These are phyloP conservation scores for Wallacemonas sp. DNA, from an alignment of 208 protist genomes.

Conservation along the genomic window DNA sequence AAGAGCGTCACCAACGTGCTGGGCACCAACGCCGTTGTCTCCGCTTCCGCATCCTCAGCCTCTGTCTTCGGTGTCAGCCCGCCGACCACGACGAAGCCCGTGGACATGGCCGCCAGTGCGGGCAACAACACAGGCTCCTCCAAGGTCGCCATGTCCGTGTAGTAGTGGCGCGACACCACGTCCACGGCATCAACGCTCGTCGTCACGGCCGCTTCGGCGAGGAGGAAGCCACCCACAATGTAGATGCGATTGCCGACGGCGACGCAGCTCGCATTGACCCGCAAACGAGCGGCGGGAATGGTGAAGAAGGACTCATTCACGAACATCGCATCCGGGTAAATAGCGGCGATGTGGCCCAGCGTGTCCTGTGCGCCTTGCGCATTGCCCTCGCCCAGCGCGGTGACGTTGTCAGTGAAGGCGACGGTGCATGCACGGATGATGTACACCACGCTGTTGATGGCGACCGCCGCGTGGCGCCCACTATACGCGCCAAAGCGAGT, in stretches of 20 bases:
- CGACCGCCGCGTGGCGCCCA: slow-evolving; percentile 4
- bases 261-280: slow-evolving; percentile 41
- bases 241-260: slow-evolving; percentile 22
- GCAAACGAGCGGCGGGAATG: slow-evolving; percentile 14
- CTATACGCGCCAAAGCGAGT: not conserved
- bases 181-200: slow-evolving; percentile 41
- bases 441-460: slow-evolving; percentile 11
- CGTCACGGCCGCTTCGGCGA: slow-evolving; percentile 21
- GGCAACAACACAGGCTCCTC: slow-evolving; percentile 29
- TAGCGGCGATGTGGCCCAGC: not conserved
- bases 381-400: not conserved
- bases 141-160: slow-evolving; percentile 19
- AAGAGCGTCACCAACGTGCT: slow-evolving; percentile 11
- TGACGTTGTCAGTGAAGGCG: not conserved
- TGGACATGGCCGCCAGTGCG: slow-evolving; percentile 31
- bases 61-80: slow-evolving; percentile 15
- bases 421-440: slow-evolving; percentile 3
- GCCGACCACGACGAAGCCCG: slow-evolving; percentile 29
- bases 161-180: slow-evolving; percentile 36
- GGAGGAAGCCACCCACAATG: slow-evolving; percentile 37
- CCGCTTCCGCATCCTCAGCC: too few relatives aligned
- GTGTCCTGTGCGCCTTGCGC: too few relatives aligned
- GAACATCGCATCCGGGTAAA: slow-evolving; percentile 8
- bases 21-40: not conserved
- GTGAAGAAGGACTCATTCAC: slow-evolving; percentile 20